Conservation (phyloP, 345 rosid species). For the Mallotus nudiflorus region DNA sequence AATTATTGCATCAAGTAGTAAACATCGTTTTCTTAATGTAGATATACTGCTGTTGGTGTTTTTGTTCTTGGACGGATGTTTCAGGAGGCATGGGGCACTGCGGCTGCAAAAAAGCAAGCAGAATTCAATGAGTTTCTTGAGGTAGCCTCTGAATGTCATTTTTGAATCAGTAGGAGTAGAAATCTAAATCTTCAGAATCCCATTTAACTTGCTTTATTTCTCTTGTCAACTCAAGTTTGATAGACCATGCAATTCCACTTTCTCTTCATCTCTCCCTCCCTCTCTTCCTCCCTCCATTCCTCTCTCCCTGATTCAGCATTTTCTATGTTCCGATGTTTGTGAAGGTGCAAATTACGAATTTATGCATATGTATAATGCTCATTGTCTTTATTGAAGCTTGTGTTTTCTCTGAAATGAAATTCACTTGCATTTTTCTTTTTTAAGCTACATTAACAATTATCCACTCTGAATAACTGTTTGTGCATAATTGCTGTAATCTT, state of each 20-base stretch:
- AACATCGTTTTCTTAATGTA: slow-evolving; percentile 24
- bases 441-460: not conserved
- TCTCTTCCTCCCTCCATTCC: too few relatives aligned
- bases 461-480: not conserved
- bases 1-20: not conserved
- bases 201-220: not conserved
- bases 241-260: not conserved
- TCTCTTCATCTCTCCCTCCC: too few relatives aligned
- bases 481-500: not conserved
- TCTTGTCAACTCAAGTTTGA: slow-evolving; percentile 1
- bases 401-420: not conserved
- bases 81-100: slow-evolving; percentile 85
- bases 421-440: not conserved
- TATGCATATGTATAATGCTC: slow-evolving; percentile 7
- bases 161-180: not conserved
- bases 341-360: not conserved
- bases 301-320: not conserved
- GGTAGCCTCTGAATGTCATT: slow-evolving; percentile 40
- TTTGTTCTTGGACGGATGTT: slow-evolving; percentile 91
- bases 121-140: slow-evolving; percentile 88
- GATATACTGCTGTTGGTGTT: slow-evolving; percentile 97
- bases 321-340: not conserved
- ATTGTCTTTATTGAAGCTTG: not conserved
- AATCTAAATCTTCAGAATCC: not conserved
- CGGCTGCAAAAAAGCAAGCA: slow-evolving; percentile 63